Conservation (phyloP, 2,329 filamentous ascomycete species). For the Paraphaeosphaeria sporulosa region DNA sequence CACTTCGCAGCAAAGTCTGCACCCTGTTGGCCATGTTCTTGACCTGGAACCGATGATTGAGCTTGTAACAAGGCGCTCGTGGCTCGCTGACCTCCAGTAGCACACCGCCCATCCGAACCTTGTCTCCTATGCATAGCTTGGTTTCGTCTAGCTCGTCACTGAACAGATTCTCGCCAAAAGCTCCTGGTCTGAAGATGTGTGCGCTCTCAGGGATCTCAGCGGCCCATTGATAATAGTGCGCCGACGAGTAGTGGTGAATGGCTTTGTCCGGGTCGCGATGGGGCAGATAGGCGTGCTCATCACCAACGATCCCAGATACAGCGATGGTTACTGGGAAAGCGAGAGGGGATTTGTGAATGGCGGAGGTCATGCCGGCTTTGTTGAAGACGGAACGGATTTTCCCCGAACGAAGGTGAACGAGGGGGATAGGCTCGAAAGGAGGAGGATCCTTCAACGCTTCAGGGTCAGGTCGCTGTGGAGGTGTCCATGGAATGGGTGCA, state of each 20-base stretch:
- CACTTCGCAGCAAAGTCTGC: conserved; percentile 65
- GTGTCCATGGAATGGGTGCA: conserved; percentile 19
- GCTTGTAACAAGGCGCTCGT: conserved; percentile 71
- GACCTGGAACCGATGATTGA: conserved; percentile 71
- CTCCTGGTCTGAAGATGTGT: conserved; percentile 63
- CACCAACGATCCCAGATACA: conserved; percentile 61
- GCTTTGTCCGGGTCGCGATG: conserved; percentile 72
- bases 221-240: conserved; percentile 66
- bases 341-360: conserved; percentile 63
- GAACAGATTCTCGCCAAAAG: conserved; percentile 72
- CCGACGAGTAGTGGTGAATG: conserved; percentile 66
- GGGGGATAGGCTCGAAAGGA: conserved; percentile 51
- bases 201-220: conserved; percentile 61
- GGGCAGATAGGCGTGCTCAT: conserved; percentile 69
- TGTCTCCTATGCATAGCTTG: conserved; percentile 64
- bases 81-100: conserved; percentile 68
- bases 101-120: conserved; percentile 38
- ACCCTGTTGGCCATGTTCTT: conserved; percentile 68
- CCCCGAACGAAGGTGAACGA: conserved; percentile 66
- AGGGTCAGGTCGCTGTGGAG: conserved; percentile 32
- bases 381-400: conserved; percentile 64
- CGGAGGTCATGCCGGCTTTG: conserved; percentile 58
- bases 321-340: conserved; percentile 56
- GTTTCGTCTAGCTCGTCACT: conserved; percentile 66
- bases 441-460: conserved; percentile 28